These are phyloP conservation scores for Clavispora vitiphila DNA, from an alignment of 805 yeast genomes.

Conservation along the genomic window DNA sequence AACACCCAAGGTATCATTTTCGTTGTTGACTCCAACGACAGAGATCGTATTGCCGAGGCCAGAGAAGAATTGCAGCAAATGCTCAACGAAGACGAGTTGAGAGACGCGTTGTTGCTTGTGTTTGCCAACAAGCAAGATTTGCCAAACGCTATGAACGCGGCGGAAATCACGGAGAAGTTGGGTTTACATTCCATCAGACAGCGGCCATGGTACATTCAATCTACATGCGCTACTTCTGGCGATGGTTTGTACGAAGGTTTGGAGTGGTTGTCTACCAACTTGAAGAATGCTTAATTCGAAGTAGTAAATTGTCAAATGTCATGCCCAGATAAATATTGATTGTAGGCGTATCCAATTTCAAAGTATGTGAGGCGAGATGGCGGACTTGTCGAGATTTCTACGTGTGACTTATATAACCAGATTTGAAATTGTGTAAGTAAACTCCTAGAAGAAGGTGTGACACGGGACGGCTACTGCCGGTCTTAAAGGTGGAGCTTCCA, in stretches of 20 bases:
- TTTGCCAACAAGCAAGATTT: slow-evolving; percentile 7
- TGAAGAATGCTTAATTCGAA: slow-evolving; percentile 40
- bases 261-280: slow-evolving; percentile 91
- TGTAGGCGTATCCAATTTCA: too few species aligned
- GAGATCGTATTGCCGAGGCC: slow-evolving; percentile 6
- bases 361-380: too few species aligned
- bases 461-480: too few species aligned
- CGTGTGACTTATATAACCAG: too few species aligned
- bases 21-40: slow-evolving; percentile 5
- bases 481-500: too few species aligned
- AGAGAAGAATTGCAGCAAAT: slow-evolving; percentile 5
- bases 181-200: slow-evolving; percentile 6
- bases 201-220: slow-evolving; percentile 7
- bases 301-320: neutral
- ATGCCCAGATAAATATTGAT: neutral
- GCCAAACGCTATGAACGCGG: slow-evolving; percentile 7
- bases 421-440: too few species aligned
- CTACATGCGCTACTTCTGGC: slow-evolving; percentile 5
- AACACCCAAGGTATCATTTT: slow-evolving; percentile 6
- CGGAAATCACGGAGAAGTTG: slow-evolving; percentile 6
- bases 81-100: slow-evolving; percentile 7
- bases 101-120: slow-evolving; percentile 6
- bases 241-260: slow-evolving; percentile 69
- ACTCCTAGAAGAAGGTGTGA: too few species aligned
- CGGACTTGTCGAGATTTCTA: too few species aligned